Base-by-base conservation (phyloP, 345 rosid species). In the Clausena lansium region DNA sequence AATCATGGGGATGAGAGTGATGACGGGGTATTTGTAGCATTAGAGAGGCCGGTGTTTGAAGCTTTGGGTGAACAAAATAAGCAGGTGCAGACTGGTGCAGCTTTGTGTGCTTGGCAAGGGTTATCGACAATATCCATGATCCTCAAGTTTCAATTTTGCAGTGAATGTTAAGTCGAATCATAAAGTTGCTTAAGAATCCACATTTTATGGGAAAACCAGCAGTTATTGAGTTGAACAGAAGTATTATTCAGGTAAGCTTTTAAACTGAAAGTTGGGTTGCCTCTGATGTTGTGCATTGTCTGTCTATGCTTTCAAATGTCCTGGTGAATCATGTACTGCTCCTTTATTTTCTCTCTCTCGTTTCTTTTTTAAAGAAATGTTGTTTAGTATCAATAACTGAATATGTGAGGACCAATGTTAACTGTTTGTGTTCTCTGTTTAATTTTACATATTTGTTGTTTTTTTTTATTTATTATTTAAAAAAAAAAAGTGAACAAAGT, bases 11-110 rank as follows among this genome's bases (percentile, higher is more conserved):
- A 83, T 67, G 85, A 82, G 19, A 76, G 76, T 57, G 86, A 73
- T 57, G 85, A 75, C 75, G 89, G 87, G 41, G 82, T 80, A n/a
- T 95, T 95, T 74, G 86, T 91, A 75, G 77, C 77, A 11, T 76
- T 93, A 75, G 97, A 91, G 71, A 92, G 86, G 80, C 99, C 99
- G 11, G 87, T 87, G 73, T 93, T 93, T 60, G 99, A 95, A 89
- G 95, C 99, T 33, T 67, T 95, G 79, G 98, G 94, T 59, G 99
- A 95, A 72, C 99, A 95, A 84, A 90, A 88, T 84, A 95, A 92
- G 91, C 90, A 86, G 47, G 88, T 89, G 80, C 98, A 93, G 87
- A 84, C 88, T 2, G 98, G 98, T 75, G 88, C 97, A 8, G 98
- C 98, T 4, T 84, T 90, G 81, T n/a, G n/a, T 95, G 99, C 79